Conservation (phyloP, 495 filamentous ascomycete genomes). For the Talaromyces ruber region DNA sequence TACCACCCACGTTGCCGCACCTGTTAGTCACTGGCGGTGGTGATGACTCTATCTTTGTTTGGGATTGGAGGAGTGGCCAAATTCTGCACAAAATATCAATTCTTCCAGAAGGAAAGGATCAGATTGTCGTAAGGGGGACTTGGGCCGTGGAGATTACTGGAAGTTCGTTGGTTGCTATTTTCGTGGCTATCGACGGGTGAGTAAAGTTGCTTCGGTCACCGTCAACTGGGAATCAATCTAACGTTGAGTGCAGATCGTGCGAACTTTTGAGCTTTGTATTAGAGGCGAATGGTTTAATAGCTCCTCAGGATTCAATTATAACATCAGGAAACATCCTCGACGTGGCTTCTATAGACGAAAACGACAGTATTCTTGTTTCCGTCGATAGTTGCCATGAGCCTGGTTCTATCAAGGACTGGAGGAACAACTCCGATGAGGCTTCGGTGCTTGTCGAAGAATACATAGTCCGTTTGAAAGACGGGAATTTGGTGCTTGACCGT, state of each 20-base stretch:
- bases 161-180: conserved; percentile 20
- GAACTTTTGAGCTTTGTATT: conserved; percentile 52
- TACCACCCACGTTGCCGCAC: conserved; percentile 43
- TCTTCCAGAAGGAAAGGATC: conserved; percentile 13
- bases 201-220: conserved; percentile 7
- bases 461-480: conserved; percentile 10
- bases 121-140: conserved; percentile 27
- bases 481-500: conserved; percentile 16
- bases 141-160: conserved; percentile 22
- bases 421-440: conserved; percentile 11
- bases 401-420: conserved; percentile 30
- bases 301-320: conserved; percentile 34
- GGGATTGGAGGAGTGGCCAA: conserved; percentile 63
- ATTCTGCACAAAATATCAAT: conserved; percentile 41
- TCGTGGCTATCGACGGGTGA: conserved; percentile 66
- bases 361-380: conserved; percentile 41
- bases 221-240: conserved; percentile 8
- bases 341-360: conserved; percentile 25
- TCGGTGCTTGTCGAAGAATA: conserved; percentile 22
- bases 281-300: conserved; percentile 28
- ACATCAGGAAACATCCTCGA: conserved; percentile 56
- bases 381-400: conserved; percentile 43
- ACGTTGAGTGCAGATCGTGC: conserved; percentile 40
- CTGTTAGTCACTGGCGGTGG: conserved; percentile 80
- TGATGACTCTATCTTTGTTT: conserved; percentile 66